Percentiles rank a stretch among this genome's conserved stretches.
Evolutionary conservation across 2,329 filamentous ascomycete genomes (phyloP).

Genomic region (Calonectria multiphialidica): DNA sequence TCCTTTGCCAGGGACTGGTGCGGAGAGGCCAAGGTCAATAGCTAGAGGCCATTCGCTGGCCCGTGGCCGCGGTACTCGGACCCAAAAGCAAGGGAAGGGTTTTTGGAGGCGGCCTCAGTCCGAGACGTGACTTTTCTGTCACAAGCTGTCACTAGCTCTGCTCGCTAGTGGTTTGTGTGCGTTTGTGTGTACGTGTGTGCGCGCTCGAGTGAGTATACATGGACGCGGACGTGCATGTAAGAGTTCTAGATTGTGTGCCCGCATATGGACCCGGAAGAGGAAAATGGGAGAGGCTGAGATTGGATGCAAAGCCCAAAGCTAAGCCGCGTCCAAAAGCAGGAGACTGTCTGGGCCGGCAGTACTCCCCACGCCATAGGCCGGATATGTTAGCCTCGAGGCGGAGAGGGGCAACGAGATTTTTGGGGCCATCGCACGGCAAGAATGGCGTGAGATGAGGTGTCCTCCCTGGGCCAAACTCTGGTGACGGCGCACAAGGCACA

Average conservation of each 20-base stretch:
- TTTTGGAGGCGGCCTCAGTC: background rate
- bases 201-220: background rate
- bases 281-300: conserved; percentile 1
- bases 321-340: background rate
- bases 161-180: background rate
- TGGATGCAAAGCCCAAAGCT: background rate
- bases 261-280: background rate
- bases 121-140: background rate
- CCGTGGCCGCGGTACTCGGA: background rate
- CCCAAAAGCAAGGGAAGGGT: background rate
- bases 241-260: background rate
- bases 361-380: background rate
- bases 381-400: background rate
- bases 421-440: conserved; percentile 11
- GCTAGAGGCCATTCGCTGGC: background rate
- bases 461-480: conserved; percentile 15
- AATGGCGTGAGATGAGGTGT: conserved; percentile 27
- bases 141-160: background rate
- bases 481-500: background rate
- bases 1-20: background rate
- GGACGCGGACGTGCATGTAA: conserved; percentile 3
- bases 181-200: background rate
- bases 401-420: background rate
- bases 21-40: conserved; percentile 6
- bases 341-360: conserved; percentile 4